These are phyloP conservation scores for Hypoxylon trugodes DNA, from an alignment of 495 filamentous ascomycete species.

Conservation along the genomic window DNA sequence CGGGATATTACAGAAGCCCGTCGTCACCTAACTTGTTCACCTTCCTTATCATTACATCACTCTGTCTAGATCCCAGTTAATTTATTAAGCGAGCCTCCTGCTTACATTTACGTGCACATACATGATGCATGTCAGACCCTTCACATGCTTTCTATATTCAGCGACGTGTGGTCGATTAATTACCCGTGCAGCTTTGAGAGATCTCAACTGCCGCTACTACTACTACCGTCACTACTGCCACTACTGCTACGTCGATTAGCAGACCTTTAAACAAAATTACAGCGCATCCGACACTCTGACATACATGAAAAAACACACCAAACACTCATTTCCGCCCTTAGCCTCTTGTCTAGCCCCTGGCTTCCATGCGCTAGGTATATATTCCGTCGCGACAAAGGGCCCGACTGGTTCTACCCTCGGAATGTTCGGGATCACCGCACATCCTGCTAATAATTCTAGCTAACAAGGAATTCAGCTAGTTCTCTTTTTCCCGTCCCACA, in stretches of 20 bases:
- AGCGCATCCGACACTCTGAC: slow-evolving; percentile 32
- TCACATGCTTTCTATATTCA: slow-evolving; percentile 34
- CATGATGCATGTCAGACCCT: slow-evolving; percentile 30
- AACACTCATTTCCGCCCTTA: slow-evolving; percentile 25
- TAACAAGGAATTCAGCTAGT: background rate
- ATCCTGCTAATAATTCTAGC: slow-evolving; percentile 24
- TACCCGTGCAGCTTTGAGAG: slow-evolving; percentile 23
- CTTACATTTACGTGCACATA: slow-evolving; percentile 3
- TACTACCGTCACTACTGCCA: slow-evolving; percentile 30
- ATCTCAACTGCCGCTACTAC: slow-evolving; percentile 32
- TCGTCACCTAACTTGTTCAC: slow-evolving; percentile 8
- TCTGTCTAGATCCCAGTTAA: slow-evolving; percentile 27
- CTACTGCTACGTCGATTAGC: background rate
- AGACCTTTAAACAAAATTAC: slow-evolving; percentile 23
- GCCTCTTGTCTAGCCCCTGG: slow-evolving; percentile 22
- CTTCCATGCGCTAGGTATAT: slow-evolving; percentile 17
- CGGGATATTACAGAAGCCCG: slow-evolving; percentile 22
- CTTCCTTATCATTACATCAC: slow-evolving; percentile 35
- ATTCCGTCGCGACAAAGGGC: slow-evolving; percentile 25
- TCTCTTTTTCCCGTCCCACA: background rate
- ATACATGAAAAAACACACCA: slow-evolving; percentile 26
- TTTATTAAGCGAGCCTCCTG: slow-evolving; percentile 33
- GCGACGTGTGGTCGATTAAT: slow-evolving; percentile 15
- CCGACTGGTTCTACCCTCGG: slow-evolving; percentile 29
- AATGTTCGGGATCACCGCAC: slow-evolving; percentile 29